These are phyloP conservation scores for Eucalyptus leucophloia DNA, from an alignment of 345 rosid genomes.

Conservation along the genomic window DNA sequence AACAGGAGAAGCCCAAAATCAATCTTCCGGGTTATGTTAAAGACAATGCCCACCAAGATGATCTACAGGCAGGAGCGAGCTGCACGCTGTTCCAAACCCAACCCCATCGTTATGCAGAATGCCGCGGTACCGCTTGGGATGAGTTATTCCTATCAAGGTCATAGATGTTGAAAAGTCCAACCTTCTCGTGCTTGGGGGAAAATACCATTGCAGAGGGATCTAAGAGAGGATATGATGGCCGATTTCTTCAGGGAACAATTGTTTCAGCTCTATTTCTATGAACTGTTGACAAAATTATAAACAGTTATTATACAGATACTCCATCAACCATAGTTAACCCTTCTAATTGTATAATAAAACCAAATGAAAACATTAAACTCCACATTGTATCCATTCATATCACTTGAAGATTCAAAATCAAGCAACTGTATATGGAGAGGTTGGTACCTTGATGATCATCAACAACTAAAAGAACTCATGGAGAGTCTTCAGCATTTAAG, in stretches of 20 bases:
- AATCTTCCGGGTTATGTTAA: neutral
- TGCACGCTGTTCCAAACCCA: neutral
- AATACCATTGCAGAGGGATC: neutral
- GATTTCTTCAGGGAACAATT: neutral
- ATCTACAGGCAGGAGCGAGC: neutral
- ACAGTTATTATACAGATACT: neutral
- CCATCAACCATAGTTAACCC: neutral
- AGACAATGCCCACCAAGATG: neutral
- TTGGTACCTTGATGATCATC: neutral
- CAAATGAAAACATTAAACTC: neutral
- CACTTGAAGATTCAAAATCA: neutral
- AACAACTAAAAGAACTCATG: neutral
- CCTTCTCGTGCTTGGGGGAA: neutral
- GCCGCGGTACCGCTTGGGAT: neutral
- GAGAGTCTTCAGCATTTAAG: neutral
- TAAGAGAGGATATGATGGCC: neutral
- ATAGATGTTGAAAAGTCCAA: neutral
- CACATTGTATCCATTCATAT: neutral
- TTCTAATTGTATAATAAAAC: neutral
- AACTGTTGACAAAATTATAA: neutral
- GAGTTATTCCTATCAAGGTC: neutral
- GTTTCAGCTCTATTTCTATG: neutral
- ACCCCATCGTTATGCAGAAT: neutral
- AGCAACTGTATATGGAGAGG: neutral
- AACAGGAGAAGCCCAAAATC: neutral